These are phyloP conservation scores for Glebionis coronaria DNA, from an alignment of 129 eudicot species.

Conservation along the genomic window DNA sequence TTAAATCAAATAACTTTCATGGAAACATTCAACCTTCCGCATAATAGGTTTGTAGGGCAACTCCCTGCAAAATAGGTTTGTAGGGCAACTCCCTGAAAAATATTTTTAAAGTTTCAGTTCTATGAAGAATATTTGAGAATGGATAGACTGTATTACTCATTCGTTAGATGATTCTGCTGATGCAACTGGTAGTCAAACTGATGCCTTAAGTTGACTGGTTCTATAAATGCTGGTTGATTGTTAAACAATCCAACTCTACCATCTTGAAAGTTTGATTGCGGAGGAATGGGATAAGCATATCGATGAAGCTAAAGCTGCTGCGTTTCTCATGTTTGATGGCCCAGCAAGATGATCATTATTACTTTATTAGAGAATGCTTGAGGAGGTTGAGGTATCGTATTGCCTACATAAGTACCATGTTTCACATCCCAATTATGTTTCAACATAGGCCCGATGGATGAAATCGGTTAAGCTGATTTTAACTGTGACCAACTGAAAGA, in stretches of 20 bases:
- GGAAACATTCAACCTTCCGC: too few relatives aligned
- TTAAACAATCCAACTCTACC: background rate
- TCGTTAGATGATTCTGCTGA: slow-evolving; percentile 28
- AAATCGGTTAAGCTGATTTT: slow-evolving; percentile 17
- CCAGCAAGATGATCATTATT: slow-evolving; percentile 31
- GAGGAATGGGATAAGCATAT: slow-evolving; percentile 22
- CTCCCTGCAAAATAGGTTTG: too few relatives aligned
- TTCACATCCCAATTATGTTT: slow-evolving; percentile 48
- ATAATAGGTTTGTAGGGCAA: too few relatives aligned
- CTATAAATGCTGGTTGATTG: slow-evolving; percentile 26
- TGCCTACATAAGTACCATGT: slow-evolving; percentile 31
- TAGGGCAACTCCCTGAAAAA: too few relatives aligned
- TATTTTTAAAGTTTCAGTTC: too few relatives aligned
- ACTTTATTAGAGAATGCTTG: slow-evolving; percentile 34
- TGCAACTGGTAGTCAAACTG: slow-evolving; percentile 24
- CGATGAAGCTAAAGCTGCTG: slow-evolving; percentile 18
- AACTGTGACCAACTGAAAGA: slow-evolving; percentile 34
- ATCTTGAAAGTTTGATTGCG: slow-evolving; percentile 12
- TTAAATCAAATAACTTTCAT: too few relatives aligned
- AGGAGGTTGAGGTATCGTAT: slow-evolving; percentile 33
- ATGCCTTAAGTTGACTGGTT: slow-evolving; percentile 25
- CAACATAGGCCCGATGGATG: slow-evolving; percentile 23
- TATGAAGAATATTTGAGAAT: too few relatives aligned
- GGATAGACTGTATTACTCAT: too few relatives aligned
- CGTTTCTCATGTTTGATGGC: slow-evolving; percentile 36